Conservation (phyloP, 2,329 filamentous ascomycete genomes). For the Camptophora hylomeconis region DNA sequence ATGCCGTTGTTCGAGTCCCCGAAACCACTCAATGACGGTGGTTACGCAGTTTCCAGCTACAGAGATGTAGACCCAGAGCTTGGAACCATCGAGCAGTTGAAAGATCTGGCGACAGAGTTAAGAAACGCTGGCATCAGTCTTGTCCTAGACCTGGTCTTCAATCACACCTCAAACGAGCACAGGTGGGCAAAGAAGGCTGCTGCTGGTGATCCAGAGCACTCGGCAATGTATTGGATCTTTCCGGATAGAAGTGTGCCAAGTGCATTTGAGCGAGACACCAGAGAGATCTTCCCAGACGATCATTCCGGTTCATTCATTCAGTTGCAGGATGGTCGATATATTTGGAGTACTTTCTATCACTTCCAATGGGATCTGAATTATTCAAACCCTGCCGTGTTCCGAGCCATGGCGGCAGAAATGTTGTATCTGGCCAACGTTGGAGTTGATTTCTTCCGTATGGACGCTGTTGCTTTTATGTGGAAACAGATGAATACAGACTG, state of each 20-base stretch:
- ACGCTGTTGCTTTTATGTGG: slow-evolving; percentile 17
- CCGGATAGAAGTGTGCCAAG: slow-evolving; percentile 14
- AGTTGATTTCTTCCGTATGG: slow-evolving; percentile 16
- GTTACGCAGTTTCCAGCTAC: slow-evolving; percentile 16
- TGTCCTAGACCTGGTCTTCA: slow-evolving; percentile 16
- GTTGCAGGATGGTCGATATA: slow-evolving; percentile 14
- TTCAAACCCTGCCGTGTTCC: slow-evolving; percentile 15
- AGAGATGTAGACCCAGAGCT: slow-evolving; percentile 13
- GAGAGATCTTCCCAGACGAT: slow-evolving; percentile 16
- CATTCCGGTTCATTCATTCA: slow-evolving; percentile 17
- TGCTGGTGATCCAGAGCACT: slow-evolving; percentile 14
- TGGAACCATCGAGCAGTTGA: slow-evolving; percentile 12
- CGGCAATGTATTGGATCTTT: slow-evolving; percentile 17
- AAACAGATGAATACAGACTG: slow-evolving; percentile 17
- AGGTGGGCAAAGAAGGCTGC: slow-evolving; percentile 14
- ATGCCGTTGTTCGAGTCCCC: slow-evolving; percentile 16
- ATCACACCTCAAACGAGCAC: slow-evolving; percentile 17
- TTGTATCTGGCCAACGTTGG: slow-evolving; percentile 16
- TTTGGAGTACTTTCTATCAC: slow-evolving; percentile 16
- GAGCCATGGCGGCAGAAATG: slow-evolving; percentile 16
- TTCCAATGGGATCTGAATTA: slow-evolving; percentile 17
- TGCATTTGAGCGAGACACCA: slow-evolving; percentile 12
- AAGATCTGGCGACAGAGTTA: slow-evolving; percentile 13
- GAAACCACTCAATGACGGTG: slow-evolving; percentile 14
- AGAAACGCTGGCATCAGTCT: slow-evolving; percentile 15